These are phyloP conservation scores for Geotrichum fermentans DNA, from an alignment of 1,139 yeast genomes.

Conservation along the genomic window DNA sequence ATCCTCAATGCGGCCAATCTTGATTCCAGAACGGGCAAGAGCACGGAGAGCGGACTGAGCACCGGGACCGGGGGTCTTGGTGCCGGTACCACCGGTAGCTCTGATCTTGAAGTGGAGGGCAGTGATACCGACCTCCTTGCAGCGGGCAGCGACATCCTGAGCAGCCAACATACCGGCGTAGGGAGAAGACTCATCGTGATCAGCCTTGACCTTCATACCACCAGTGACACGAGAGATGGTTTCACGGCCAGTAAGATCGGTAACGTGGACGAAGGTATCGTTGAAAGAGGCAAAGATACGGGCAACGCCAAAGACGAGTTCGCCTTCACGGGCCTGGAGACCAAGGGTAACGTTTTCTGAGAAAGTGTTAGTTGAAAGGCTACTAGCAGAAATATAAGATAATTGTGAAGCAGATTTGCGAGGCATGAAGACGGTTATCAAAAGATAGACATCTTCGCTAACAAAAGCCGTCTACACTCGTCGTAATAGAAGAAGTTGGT, in stretches of 20 bases:
- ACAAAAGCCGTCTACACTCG: no score
- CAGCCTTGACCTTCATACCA: slow-evolving; percentile 99
- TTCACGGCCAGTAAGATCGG: slow-evolving; percentile 99
- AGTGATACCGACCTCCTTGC: slow-evolving; percentile 99
- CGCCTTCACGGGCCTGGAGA: slow-evolving; percentile 88
- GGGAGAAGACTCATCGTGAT: slow-evolving; percentile 99
- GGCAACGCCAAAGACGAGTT: slow-evolving; percentile 99
- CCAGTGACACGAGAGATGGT: slow-evolving; percentile 99
- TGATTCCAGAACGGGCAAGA: slow-evolving; percentile 98
- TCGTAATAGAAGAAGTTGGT: no score
- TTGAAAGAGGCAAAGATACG: slow-evolving; percentile 99
- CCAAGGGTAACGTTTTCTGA: slow-evolving; percentile 68
- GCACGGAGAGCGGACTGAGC: slow-evolving; percentile 99
- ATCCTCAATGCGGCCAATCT: slow-evolving; percentile 99
- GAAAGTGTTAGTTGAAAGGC: no score
- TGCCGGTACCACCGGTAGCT: slow-evolving; percentile 99
- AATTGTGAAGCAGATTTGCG: no score
- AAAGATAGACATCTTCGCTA: no score
- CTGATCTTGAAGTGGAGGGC: slow-evolving; percentile 99
- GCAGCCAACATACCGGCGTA: slow-evolving; percentile 99
- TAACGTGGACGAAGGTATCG: slow-evolving; percentile 99
- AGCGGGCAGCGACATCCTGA: slow-evolving; percentile 97
- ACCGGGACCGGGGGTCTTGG: slow-evolving; percentile 99
- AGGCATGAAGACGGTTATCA: no score
- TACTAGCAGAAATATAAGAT: no score